Base-by-base conservation (phyloP, 768 basidiomycete species). In the Kwoniella shandongensis region DNA sequence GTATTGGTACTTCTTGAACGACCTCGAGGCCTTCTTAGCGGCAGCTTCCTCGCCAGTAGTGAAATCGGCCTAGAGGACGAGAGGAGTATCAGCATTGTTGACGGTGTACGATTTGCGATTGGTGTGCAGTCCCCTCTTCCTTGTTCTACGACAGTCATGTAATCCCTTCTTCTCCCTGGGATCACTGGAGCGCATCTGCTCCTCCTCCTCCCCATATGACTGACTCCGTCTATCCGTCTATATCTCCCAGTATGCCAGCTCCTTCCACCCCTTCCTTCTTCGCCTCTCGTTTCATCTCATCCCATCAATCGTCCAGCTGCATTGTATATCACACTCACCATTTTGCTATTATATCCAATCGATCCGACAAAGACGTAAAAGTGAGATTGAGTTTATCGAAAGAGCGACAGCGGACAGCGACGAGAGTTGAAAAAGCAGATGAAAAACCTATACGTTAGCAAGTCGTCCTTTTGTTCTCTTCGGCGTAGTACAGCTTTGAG, bases 1-100 rank as follows among this genome's bases (percentile, higher is more conserved):
- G 86, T 92, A 99, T 32, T 89, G 89, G 83, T 94, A 98, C 73
- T 94, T 97, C 76, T 91, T 89, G 88, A 98, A 98, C 57, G 91
- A 93, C 76, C 96, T 83, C 85, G 86, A 92, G 84, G 92, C 93
- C 88, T 96, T 96, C 81, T 94, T 84, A 78, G 93, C 94, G 62
- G 93, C 93, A 72, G 94, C 96, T 78, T 89, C 80, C 79, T 85
- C 79, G 75, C 92, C 91, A 80, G 96, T 92, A 80, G 93, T 94
- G 69, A 91, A 82, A 44, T 70, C 65, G 50, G 65, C 68, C 65
- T 58, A 32, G 26, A 35, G 3, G 7, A 22, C 17, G 17, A 39
- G 17, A 3, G 44, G 22, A 38, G 51, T 11, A 46, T 58, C 36
- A 51, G 49, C 30, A 44, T 25, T 22, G 7, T 5, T 42, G 8